Evolutionary conservation across 345 rosid species (phyloP).

Genomic region (Carallia pectinifolia): DNA sequence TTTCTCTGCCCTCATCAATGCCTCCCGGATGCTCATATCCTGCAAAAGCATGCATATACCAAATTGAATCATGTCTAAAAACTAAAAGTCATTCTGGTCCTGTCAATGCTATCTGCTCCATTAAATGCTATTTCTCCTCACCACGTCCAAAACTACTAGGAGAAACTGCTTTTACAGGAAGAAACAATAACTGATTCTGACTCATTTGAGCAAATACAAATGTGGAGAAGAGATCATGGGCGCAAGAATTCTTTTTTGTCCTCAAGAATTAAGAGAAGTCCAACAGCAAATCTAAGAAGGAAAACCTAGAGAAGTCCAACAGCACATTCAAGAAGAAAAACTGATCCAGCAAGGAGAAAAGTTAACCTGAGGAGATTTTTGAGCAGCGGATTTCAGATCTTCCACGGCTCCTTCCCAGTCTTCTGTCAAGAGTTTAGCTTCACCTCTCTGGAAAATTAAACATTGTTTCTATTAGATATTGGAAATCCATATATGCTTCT

Average conservation of each 20-base stretch:
- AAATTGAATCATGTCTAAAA: neutral
- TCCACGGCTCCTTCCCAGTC: conserved; percentile 99
- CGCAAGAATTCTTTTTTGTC: too few relatives aligned
- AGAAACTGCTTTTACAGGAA: neutral
- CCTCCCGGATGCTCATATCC: conserved; percentile 83
- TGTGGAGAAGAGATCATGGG: neutral
- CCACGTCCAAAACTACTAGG: neutral
- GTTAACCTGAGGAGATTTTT: conserved; percentile 83
- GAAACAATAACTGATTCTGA: neutral
- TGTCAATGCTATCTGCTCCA: neutral
- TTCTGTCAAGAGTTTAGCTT: conserved; percentile 89
- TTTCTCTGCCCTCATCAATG: conserved; percentile 85
- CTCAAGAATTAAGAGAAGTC: too few relatives aligned
- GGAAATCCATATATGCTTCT: neutral
- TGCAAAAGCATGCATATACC: conserved; percentile 22
- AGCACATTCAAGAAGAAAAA: neutral
- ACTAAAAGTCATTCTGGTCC: neutral
- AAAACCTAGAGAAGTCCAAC: neutral
- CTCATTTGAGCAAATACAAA: neutral
- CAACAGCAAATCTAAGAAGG: too few relatives aligned
- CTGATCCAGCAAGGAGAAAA: neutral
- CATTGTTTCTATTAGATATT: conserved; percentile 7
- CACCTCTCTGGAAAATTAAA: conserved; percentile 62
- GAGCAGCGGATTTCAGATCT: conserved; percentile 84
- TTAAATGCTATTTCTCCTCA: neutral